Evolutionary conservation across 1,284 basidiomycete species (phyloP), one percentile per base, ranked within the genome.

Genomic region (Coriolopsis trogii): DNA sequence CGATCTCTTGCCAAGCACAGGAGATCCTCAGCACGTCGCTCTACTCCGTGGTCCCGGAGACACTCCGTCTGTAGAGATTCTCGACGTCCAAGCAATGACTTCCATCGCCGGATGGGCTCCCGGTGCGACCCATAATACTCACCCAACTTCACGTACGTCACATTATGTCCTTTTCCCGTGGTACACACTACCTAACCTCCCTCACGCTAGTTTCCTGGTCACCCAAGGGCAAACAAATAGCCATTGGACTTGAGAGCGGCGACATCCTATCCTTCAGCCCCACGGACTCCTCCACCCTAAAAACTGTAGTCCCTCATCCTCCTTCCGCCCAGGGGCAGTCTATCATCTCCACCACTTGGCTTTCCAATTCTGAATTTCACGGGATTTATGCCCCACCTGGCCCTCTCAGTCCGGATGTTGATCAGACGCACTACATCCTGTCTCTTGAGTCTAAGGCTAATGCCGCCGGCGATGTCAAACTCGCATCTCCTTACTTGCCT

Each of bases 151-250:
- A 51, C 72, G 88, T 89, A 53, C 49, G 84, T 73, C 18, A n/a
- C 53, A 23, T 44, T 42, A 28, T 41, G 44, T n/a, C n/a, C n/a
- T n/a, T n/a, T n/a, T n/a, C n/a, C n/a, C n/a, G n/a, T n/a, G n/a
- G n/a, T n/a, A 18, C 13, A 20, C 23, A 45, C 26, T 36, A 41
- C 52, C 53, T 62, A 16, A 24, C 65, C 40, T 30, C n/a, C 0
- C 38, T 39, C 16, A 51, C 20, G 12, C 4, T 56, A 87, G 87
- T 87, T 5, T 82, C 84, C 18, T 94, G 92, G 91, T 93, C 92
- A 2, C 85, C 90, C 2, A 92, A 91, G 65, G 92, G 91, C 39
- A 94, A 93, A 66, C 91, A 93, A 57, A 70, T 94, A 28, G 91
- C 89, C 0, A 78, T 93, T 34, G 92, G 89, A 25, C 70, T 91